phyloP scores from a whole-genome alignment of 192 early-diverging fungal genomes.

The Gigaspora rosea region DNA sequence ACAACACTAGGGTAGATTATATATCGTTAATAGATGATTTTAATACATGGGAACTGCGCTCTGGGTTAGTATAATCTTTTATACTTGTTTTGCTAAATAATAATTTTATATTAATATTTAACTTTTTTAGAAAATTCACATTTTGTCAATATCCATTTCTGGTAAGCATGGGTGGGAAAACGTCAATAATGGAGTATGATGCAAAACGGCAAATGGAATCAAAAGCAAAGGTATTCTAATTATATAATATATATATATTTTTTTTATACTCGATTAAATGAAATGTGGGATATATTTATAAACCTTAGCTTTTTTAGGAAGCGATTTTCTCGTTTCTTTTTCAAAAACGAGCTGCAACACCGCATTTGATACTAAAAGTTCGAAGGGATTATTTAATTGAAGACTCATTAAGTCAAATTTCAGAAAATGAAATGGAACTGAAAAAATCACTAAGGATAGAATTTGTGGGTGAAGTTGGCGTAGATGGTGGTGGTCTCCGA shows the following conservation, averaged over 20 bases:
- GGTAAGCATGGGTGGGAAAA: conserved; percentile 74
- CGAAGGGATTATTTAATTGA: conserved; percentile 69
- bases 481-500: conserved; percentile 94
- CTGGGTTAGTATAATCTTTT: conserved; percentile 39
- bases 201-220: conserved; percentile 76
- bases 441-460: conserved; percentile 91
- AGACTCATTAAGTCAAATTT: conserved; percentile 76
- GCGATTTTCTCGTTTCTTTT: conserved; percentile 63
- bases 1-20: conserved; percentile 78
- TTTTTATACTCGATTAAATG: conserved; percentile 34
- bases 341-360: conserved; percentile 50
- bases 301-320: conserved; percentile 44
- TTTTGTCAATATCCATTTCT: conserved; percentile 86
- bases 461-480: conserved; percentile 92
- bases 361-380: conserved; percentile 61
- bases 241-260: too few relatives aligned
- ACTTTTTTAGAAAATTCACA: conserved; percentile 60
- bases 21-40: conserved; percentile 74
- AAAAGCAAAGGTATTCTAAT: conserved; percentile 48
- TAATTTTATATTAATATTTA: neutral
- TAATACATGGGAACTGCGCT: conserved; percentile 71
- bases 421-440: conserved; percentile 73
- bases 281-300: conserved; percentile 16
- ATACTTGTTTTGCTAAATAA: neutral
- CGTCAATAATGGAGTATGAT: conserved; percentile 76